These are phyloP conservation scores for Meripilus lineatus DNA, from an alignment of 1,284 basidiomycete genomes.

Conservation along the genomic window DNA sequence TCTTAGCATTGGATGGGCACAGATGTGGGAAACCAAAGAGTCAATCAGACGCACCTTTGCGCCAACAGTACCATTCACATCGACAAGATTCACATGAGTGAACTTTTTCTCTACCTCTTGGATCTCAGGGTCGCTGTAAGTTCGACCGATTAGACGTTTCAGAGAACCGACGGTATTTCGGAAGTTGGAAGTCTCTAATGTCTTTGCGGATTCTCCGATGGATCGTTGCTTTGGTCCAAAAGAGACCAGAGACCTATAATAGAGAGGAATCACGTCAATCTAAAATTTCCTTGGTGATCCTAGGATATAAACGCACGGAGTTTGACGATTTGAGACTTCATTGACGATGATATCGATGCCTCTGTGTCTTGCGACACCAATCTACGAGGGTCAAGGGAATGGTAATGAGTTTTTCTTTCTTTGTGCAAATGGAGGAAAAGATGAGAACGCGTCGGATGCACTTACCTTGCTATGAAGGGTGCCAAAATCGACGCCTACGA, in stretches of 20 bases:
- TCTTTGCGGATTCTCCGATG: slow-evolving; percentile 92
- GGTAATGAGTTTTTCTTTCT: slow-evolving; percentile 13
- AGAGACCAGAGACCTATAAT: slow-evolving; percentile 78
- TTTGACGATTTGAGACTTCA: slow-evolving; percentile 92
- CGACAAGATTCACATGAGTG: slow-evolving; percentile 79
- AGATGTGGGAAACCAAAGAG: no score
- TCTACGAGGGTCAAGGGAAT: slow-evolving; percentile 40
- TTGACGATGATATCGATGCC: slow-evolving; percentile 96
- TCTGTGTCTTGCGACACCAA: slow-evolving; percentile 89
- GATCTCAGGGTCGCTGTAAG: slow-evolving; percentile 73
- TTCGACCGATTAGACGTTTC: slow-evolving; percentile 84
- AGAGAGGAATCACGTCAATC: slow-evolving; percentile 4
- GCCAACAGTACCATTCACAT: slow-evolving; percentile 78
- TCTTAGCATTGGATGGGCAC: no score
- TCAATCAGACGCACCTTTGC: slow-evolving; percentile 58
- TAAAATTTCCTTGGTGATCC: neutral
- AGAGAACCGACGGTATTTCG: slow-evolving; percentile 91
- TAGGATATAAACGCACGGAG: slow-evolving; percentile 60
- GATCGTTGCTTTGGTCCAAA: slow-evolving; percentile 86
- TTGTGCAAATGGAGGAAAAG: no score
- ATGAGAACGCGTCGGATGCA: slow-evolving; percentile 11
- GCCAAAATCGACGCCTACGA: slow-evolving; percentile 92
- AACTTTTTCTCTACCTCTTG: slow-evolving; percentile 83
- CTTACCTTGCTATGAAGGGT: slow-evolving; percentile 80
- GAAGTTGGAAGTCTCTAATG: slow-evolving; percentile 96